Evolutionary conservation across 1,139 yeast genomes (phyloP), one percentile per base, ranked within the genome.

Genomic region (Kurtzmaniella quercitrusa): DNA sequence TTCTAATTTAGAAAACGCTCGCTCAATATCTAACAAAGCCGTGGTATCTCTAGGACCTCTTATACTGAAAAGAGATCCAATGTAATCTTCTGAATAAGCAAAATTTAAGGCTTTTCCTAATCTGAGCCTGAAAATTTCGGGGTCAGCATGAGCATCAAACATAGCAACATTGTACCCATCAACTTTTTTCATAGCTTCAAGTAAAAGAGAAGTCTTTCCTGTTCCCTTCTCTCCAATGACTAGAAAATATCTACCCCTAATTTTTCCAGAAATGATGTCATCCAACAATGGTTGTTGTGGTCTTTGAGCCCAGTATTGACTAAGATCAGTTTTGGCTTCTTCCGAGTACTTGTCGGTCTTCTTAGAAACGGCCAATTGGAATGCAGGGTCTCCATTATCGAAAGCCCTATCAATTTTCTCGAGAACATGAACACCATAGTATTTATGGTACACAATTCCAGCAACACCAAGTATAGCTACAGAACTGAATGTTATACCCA

Each of bases 31-130:
- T 39, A 87, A 66, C 42, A 86, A 63, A 0, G 95, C 94, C 0
- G 93, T 85, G 7, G 95, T 84, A 51, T 87, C 95, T 49, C 95
- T 71, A 7, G 95, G 95, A 0, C 95, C 95, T 37, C 88, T 66
- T 44, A 87, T 84, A n/a, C 89, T 82, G 52, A 87, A 87, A 45
- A 87, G 65, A 0, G 91, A 81, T 0, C 95, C 95, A 48, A 87
- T 81, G 57, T 87, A 87, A 59, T 87, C 95, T 56, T 87, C 95
- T 51, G 77, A 84, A 56, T 75, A 87, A 34, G 82, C 81, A 59
- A 82, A 87, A 51, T 85, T 81, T 41, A 87, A 66, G 0, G 95
- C 93, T 50, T 79, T 76, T 2, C 95, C 95, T 8, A 87, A 66
- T 41, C 95, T 65, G 18, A 87, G 77, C 48, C 95, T 70, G 58